phyloP scores from a whole-genome alignment of 768 basidiomycete genomes.

The Naganishia vaughanmartiniae region DNA sequence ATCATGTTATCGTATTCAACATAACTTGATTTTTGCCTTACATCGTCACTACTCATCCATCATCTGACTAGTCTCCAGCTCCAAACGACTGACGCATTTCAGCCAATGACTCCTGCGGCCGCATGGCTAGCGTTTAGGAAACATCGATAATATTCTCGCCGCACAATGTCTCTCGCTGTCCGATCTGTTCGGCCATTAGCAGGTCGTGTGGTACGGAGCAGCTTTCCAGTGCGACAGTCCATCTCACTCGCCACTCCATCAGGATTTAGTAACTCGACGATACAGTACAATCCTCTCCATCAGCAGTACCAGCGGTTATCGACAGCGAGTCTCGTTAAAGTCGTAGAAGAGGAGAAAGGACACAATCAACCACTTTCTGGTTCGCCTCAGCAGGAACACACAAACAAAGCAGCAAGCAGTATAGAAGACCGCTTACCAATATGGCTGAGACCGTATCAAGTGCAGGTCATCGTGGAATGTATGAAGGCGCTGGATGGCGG shows the following conservation, averaged over 20 bases:
- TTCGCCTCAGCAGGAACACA: background rate
- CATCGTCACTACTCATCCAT: too few species aligned
- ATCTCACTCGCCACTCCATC: background rate
- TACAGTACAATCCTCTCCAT: background rate
- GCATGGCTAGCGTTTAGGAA: background rate
- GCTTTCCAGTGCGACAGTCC: background rate
- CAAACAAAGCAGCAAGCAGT: background rate
- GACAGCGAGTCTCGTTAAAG: background rate
- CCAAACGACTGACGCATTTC: too few species aligned
- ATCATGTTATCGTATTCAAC: too few species aligned
- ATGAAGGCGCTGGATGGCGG: slow-evolving; percentile 67
- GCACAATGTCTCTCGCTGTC: background rate
- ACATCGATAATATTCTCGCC: background rate
- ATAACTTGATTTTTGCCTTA: too few species aligned
- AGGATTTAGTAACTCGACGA: background rate
- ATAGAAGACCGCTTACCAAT: background rate
- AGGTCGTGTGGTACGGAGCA: background rate
- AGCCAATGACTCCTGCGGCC: too few species aligned
- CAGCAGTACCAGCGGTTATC: background rate
- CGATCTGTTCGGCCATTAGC: background rate
- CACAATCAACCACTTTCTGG: background rate
- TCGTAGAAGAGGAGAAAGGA: background rate
- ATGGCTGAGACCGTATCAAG: slow-evolving; percentile 72
- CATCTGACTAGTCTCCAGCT: too few species aligned
- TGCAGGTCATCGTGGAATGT: slow-evolving; percentile 74